Evolutionary conservation across 108 stramenopile species (phyloP).

Genomic region (Discostella pseudostelligera): DNA sequence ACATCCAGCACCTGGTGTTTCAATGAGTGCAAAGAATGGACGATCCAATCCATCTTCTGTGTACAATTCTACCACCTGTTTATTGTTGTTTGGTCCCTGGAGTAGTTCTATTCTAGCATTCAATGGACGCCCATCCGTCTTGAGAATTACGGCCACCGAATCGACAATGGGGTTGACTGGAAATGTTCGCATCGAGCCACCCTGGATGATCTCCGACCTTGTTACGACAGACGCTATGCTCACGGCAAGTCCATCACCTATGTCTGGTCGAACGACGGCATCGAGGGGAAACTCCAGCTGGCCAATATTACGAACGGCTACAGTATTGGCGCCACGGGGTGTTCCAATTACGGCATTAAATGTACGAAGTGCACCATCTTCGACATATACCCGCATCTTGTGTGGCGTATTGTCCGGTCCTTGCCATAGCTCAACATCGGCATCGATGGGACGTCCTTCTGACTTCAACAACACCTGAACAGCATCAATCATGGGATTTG

Average conservation of each 20-base stretch:
- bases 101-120: slow-evolving; percentile 78
- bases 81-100: slow-evolving; percentile 87
- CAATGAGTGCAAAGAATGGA: slow-evolving; percentile 76
- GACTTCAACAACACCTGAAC: slow-evolving; percentile 74
- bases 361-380: slow-evolving; percentile 74
- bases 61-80: slow-evolving; percentile 84
- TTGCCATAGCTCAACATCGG: slow-evolving; percentile 77
- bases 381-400: slow-evolving; percentile 77
- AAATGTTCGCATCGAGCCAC: slow-evolving; percentile 71
- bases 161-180: slow-evolving; percentile 70
- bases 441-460: slow-evolving; percentile 78
- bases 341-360: slow-evolving; percentile 73
- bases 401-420: slow-evolving; percentile 81
- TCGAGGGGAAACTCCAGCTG: slow-evolving; percentile 76
- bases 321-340: slow-evolving; percentile 71
- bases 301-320: slow-evolving; percentile 78
- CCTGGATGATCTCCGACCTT: slow-evolving; percentile 61
- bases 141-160: slow-evolving; percentile 63
- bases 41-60: slow-evolving; percentile 82
- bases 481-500: slow-evolving; percentile 53
- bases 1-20: slow-evolving; percentile 75
- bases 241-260: slow-evolving; percentile 47
- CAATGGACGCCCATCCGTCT: slow-evolving; percentile 79
- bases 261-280: slow-evolving; percentile 61
- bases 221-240: slow-evolving; percentile 46